A percentile compares a stretch with the other conserved stretches of the same genome.
Evolutionary conservation across 163 green algal genomes (phyloP).

Genomic region (Chlorella variabilis): DNA sequence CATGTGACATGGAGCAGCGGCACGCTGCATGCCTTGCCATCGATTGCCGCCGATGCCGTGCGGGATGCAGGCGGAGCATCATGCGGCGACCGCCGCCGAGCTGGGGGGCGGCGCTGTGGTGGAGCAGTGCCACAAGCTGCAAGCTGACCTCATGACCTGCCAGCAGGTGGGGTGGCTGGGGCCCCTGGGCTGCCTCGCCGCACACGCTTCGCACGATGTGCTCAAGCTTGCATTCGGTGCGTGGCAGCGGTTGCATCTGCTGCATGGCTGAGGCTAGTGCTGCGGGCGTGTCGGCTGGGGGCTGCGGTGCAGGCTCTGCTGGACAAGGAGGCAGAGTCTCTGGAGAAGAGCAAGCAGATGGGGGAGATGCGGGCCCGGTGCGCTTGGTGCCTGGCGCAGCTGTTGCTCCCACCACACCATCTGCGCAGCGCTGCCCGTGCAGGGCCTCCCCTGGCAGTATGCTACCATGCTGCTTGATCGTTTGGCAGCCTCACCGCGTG

Average conservation of each 20-base stretch:
- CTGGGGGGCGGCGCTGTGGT: slow-evolving; percentile 23
- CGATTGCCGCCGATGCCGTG: no score
- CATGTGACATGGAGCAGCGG: no score
- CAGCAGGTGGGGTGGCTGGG: slow-evolving; percentile 10
- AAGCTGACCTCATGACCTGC: slow-evolving; percentile 27
- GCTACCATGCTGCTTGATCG: no score
- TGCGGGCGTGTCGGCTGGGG: no score
- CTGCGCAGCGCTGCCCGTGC: background rate
- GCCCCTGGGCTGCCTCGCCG: no score
- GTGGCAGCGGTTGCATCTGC: no score
- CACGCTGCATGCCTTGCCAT: no score
- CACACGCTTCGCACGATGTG: no score
- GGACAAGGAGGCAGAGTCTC: slow-evolving; percentile 30
- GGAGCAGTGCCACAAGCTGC: slow-evolving; percentile 20
- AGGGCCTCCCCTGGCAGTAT: no score
- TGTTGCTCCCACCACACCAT: background rate
- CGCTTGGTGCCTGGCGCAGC: background rate
- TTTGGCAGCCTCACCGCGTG: no score
- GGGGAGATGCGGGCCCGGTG: slow-evolving; percentile 29
- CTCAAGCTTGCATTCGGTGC: no score
- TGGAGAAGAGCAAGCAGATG: slow-evolving; percentile 35
- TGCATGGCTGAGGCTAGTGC: no score
- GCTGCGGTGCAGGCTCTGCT: slow-evolving; percentile 34
- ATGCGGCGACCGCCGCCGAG: slow-evolving; percentile 1
- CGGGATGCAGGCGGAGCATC: background rate